Evolutionary conservation across 805 yeast genomes (phyloP), one percentile per base, ranked within the genome.

Genomic region (Torulaspora microellipsoides): DNA sequence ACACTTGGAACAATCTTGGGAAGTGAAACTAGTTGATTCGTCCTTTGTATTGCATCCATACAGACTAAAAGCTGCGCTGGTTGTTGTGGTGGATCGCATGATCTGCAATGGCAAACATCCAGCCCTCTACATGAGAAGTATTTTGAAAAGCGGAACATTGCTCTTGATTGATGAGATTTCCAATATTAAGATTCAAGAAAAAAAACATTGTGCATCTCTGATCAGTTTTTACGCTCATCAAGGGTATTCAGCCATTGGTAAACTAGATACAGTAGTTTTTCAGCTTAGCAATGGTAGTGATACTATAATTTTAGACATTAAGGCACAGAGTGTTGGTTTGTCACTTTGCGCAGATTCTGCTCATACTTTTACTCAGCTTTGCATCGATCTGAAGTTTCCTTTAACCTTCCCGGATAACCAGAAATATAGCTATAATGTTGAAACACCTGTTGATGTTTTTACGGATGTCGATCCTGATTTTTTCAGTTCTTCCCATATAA

Each of bases 281-380:
- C 31, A 29, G 13, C 23, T 38, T 11, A 40, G 30, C 3, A 31
- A 34, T 9, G 3, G 15, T 46, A 51, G 60, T 43, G 53, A 76
- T 0, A 34, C 65, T 1, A 42, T 75, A 2, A 77, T 73, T 38
- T 35, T 81, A 27, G 75, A 73, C 36, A 55, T 80, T 8, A 71
- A 71, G 40, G 49, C 77, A 6, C 85, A 78, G 43, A 66, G 66
- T 13, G 59, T 75, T 12, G 69, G 66, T 15, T 36, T 83, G 1
- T 80, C 79, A 20, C 45, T 82, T 2, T 89, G 96, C 67, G 91
- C 96, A 1, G 98, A 90, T 59, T 87, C 96, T 0, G 73, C 81
- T 0, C 83, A 86, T 54, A 77, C 91, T 10, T 62, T 90, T 33
- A 48, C 79, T 2, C 95, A 84, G 48, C 55, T 85, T 8, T 50